Evolutionary conservation across 148 eudicot species (phyloP).

Genomic region (Cornus kousa): DNA sequence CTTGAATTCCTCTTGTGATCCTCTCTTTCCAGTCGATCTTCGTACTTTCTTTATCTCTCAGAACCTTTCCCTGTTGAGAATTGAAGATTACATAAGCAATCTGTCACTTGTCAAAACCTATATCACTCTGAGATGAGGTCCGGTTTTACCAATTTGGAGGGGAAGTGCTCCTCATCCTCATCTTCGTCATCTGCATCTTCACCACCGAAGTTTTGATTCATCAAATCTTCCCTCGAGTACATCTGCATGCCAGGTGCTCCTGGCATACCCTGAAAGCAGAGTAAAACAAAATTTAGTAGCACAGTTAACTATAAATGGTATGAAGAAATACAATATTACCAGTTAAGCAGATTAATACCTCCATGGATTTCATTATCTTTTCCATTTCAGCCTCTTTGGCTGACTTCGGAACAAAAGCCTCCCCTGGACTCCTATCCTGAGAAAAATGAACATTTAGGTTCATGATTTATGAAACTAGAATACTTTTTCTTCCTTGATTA

Average conservation of each 20-base stretch:
- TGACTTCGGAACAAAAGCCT: slow-evolving; percentile 77
- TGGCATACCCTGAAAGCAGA: slow-evolving; percentile 72
- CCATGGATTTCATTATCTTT: slow-evolving; percentile 78
- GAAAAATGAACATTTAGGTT: not conserved
- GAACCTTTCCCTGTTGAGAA: slow-evolving; percentile 56
- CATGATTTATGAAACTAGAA: not conserved
- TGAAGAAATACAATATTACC: not conserved
- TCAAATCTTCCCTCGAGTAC: slow-evolving; percentile 92
- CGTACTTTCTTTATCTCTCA: slow-evolving; percentile 48
- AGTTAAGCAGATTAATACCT: slow-evolving; percentile 40
- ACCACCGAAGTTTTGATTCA: slow-evolving; percentile 60
- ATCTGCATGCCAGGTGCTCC: slow-evolving; percentile 97
- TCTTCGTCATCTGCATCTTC: slow-evolving; percentile 73
- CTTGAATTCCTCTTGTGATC: slow-evolving; percentile 39
- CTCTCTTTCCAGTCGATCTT: slow-evolving; percentile 68
- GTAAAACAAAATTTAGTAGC: not conserved
- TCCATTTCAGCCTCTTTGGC: slow-evolving; percentile 94
- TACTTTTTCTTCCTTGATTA: not conserved
- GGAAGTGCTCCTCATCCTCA: slow-evolving; percentile 58
- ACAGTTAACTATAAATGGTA: not conserved
- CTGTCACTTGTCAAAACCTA: not conserved
- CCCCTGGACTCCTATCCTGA: slow-evolving; percentile 90
- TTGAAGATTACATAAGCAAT: slow-evolving; percentile 14
- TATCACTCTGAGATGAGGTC: not conserved
- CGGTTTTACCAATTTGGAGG: slow-evolving; percentile 64